Percentiles rank a stretch among this genome's conserved stretches.
phyloP scores from a whole-genome alignment of 1,284 basidiomycete species.

The Bjerkandera adusta region DNA sequence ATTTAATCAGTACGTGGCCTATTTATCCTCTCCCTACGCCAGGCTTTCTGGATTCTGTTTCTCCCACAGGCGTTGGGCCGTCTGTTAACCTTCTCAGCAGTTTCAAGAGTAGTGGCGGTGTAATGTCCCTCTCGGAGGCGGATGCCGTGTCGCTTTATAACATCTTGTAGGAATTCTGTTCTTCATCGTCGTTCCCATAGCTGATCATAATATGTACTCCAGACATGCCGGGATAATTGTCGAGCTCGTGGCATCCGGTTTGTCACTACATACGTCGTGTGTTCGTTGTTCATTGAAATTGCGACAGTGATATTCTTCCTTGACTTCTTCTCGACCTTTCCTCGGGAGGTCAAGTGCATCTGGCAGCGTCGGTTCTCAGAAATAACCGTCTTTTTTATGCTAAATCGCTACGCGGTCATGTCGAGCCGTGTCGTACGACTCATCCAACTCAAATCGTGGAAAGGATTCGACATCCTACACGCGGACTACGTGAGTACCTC shows the following conservation, averaged over 20 bases:
- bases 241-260: conserved; percentile 12
- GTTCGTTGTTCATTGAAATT: background rate
- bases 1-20: background rate
- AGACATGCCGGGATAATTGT: background rate
- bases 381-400: conserved; percentile 19
- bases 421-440: conserved; percentile 16
- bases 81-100: no score
- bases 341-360: conserved; percentile 18
- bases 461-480: conserved; percentile 10
- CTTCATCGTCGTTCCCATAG: no score
- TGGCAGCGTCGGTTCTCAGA: conserved; percentile 21
- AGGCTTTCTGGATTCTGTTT: no score
- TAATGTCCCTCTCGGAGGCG: no score
- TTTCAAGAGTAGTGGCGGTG: no score
- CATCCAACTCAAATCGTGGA: conserved; percentile 18
- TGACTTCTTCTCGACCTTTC: conserved; percentile 20
- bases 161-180: no score
- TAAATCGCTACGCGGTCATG: conserved; percentile 22
- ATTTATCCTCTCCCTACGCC: background rate
- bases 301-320: conserved; percentile 12
- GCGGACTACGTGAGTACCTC: conserved; percentile 11
- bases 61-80: no score
- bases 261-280: background rate
- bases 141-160: no score
- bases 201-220: no score